Conservation (phyloP, 1,139 yeast species). For the Hansenula lynferdii region DNA sequence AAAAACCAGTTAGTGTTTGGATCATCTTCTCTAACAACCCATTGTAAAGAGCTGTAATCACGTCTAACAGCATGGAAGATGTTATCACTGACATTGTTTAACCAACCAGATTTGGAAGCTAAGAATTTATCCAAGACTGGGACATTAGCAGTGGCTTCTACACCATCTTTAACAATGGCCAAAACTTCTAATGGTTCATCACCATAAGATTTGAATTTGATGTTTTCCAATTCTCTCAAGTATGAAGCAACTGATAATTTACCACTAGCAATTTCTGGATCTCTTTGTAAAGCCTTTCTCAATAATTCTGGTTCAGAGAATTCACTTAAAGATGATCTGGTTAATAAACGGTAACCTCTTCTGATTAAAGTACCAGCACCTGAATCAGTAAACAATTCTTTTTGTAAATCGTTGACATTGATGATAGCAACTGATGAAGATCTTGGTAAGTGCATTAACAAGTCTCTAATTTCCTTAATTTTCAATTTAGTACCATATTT, state of each 20-base stretch:
- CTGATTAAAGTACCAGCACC: conserved; percentile 99
- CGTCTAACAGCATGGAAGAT: conserved; percentile 79
- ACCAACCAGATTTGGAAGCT: conserved; percentile 91
- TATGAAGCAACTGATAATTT: conserved; percentile 77
- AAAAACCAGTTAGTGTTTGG: conserved; percentile 91
- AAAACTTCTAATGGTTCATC: conserved; percentile 95
- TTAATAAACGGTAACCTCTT: conserved; percentile 88
- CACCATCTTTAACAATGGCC: conserved; percentile 65
- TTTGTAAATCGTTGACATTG: conserved; percentile 90
- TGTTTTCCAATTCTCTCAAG: conserved; percentile 61
- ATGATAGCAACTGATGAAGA: conserved; percentile 97
- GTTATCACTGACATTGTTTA: conserved; percentile 94
- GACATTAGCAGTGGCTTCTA: conserved; percentile 32
- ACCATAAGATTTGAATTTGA: conserved; percentile 74
- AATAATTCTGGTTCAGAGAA: conserved; percentile 75
- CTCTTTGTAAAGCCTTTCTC: conserved; percentile 72
- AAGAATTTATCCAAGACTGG: conserved; percentile 86
- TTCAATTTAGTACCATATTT: conserved; percentile 97
- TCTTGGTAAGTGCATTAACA: conserved; percentile 89
- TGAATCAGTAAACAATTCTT: conserved; percentile 94
- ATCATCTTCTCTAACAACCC: conserved; percentile 91
- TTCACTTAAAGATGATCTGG: conserved; percentile 62
- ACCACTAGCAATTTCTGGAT: conserved; percentile 68
- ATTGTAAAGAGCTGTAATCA: conserved; percentile 69
- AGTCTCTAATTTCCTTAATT: conserved; percentile 92